Percentiles rank a stretch among this genome's conserved stretches.
phyloP scores from a whole-genome alignment of 2,329 filamentous ascomycete species.

The Neofusicoccum cordaticola region DNA sequence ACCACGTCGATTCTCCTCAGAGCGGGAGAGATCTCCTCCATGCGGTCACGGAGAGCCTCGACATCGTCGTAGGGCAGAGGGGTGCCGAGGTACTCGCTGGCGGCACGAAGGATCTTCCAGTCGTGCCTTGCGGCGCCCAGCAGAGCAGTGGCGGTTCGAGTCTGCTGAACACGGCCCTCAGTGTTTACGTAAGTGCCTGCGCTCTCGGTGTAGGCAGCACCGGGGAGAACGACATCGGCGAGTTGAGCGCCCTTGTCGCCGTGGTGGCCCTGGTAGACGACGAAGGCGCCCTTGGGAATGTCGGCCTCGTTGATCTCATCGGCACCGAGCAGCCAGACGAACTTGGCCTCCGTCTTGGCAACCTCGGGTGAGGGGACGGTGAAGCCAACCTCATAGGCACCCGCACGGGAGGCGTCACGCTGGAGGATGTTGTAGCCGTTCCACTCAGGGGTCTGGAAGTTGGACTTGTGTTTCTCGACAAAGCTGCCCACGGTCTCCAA shows the following conservation, averaged over 20 bases:
- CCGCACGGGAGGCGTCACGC: conserved; percentile 84
- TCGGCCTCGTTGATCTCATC: conserved; percentile 84
- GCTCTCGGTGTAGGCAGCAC: conserved; percentile 96
- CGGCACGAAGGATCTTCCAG: conserved; percentile 97
- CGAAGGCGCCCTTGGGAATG: conserved; percentile 92
- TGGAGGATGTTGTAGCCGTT: conserved; percentile 97
- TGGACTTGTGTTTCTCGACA: conserved; percentile 86
- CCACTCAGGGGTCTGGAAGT: conserved; percentile 88
- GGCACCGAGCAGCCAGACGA: conserved; percentile 93
- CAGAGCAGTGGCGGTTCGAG: conserved; percentile 81
- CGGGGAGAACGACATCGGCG: conserved; percentile 89
- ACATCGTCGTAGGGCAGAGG: conserved; percentile 93
- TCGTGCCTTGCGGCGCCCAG: conserved; percentile 90
- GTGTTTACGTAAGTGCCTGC: conserved; percentile 96
- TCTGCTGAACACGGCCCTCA: conserved; percentile 93
- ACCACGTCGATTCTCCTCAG: conserved; percentile 87
- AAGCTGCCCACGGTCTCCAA: conserved; percentile 89
- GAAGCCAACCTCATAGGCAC: conserved; percentile 95
- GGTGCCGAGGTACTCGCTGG: conserved; percentile 82
- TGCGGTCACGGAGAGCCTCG: conserved; percentile 82
- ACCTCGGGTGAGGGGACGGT: conserved; percentile 78
- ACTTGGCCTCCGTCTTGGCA: conserved; percentile 83
- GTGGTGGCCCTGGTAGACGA: conserved; percentile 97
- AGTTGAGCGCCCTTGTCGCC: conserved; percentile 90
- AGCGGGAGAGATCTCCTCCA: conserved; percentile 90